phyloP scores from a whole-genome alignment of 345 rosid species.

The Theobroma cacao region DNA sequence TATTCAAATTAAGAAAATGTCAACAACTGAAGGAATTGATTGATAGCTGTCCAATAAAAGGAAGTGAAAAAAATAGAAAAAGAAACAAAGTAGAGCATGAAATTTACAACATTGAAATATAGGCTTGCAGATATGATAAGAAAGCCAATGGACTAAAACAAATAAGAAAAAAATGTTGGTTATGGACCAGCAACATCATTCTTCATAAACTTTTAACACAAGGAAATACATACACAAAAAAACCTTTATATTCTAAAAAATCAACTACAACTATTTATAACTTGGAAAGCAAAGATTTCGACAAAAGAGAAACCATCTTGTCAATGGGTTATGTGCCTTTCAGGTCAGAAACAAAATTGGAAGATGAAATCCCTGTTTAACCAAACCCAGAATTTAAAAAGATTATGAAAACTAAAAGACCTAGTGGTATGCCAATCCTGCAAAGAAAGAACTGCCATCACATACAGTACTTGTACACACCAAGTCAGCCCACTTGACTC shows the following conservation, averaged over 20 bases:
- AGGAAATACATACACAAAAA: not conserved
- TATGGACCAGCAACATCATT: not conserved
- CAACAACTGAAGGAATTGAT: constrained; percentile 8
- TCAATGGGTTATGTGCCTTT: not conserved
- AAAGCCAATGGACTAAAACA: not conserved
- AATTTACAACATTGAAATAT: constrained; percentile 1
- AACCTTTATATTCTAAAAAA: not conserved
- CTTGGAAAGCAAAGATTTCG: not conserved
- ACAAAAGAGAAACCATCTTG: not conserved
- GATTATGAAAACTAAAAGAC: not conserved
- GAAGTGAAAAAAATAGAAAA: not conserved
- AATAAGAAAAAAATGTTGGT: not conserved
- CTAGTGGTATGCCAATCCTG: not conserved
- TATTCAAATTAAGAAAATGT: constrained; percentile 28
- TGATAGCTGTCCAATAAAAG: not conserved
- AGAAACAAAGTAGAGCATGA: not conserved
- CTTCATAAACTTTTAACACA: not conserved
- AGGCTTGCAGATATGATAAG: not conserved
- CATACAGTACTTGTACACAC: not conserved
- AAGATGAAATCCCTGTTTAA: not conserved
- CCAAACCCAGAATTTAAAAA: not conserved
- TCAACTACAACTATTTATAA: not conserved
- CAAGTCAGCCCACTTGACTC: not conserved
- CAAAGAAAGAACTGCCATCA: not conserved
- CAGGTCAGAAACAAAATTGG: not conserved